A percentile compares a stretch with the other conserved stretches of the same genome.
Evolutionary conservation across 2,329 filamentous ascomycete species (phyloP).

Genomic region (Cercospora zeina): DNA sequence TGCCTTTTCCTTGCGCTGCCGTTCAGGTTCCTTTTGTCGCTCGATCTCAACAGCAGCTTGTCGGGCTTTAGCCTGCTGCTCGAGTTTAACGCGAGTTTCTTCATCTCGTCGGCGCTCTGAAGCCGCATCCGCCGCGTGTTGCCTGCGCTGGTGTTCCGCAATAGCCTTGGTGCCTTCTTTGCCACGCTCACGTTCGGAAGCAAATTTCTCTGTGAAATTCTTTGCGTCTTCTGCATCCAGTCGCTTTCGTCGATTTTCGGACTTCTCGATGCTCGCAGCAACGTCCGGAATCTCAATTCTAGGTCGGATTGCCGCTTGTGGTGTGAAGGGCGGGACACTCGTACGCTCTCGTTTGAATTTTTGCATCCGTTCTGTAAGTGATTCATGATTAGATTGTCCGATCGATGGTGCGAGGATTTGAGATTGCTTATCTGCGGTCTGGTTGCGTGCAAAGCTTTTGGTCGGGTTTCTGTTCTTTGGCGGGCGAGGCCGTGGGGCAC

Average conservation of each 20-base stretch:
- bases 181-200: background rate
- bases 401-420: background rate
- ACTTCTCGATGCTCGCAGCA: slow-evolving; percentile 2
- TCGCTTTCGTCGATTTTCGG: background rate
- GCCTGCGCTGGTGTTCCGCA: background rate
- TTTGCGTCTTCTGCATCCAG: background rate
- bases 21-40: background rate
- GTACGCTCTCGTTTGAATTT: background rate
- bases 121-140: background rate
- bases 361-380: background rate
- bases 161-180: background rate
- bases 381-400: background rate
- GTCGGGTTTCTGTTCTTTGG: background rate
- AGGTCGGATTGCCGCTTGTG: background rate
- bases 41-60: background rate
- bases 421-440: background rate
- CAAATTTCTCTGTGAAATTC: background rate
- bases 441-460: background rate
- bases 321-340: background rate
- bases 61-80: background rate
- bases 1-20: background rate
- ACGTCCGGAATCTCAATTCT: background rate
- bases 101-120: background rate
- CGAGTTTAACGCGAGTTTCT: background rate
- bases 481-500: background rate